phyloP scores from a whole-genome alignment of 768 basidiomycete species.

The Myochromella boudieri region DNA sequence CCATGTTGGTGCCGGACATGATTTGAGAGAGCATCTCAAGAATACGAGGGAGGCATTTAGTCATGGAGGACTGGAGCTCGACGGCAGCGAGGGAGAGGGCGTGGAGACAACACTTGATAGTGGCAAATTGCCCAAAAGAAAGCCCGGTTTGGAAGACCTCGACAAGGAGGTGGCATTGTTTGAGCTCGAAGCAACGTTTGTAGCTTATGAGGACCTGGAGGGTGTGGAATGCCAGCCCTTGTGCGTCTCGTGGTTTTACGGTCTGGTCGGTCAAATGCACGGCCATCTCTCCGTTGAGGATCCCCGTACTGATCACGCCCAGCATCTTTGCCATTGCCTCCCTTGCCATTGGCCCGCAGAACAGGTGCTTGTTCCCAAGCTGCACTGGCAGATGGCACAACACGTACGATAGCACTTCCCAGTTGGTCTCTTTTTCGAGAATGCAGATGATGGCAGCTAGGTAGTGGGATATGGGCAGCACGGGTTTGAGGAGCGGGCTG shows the following conservation, averaged over 20 bases:
- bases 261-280: conserved; percentile 54
- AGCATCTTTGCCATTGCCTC: conserved; percentile 61
- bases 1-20: conserved; percentile 91
- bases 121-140: conserved; percentile 60
- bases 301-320: conserved; percentile 62
- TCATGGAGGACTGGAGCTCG: conserved; percentile 81
- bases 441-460: conserved; percentile 61
- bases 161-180: conserved; percentile 66
- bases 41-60: conserved; percentile 74
- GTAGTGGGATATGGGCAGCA: conserved; percentile 78
- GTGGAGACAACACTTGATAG: conserved; percentile 88
- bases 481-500: conserved; percentile 37
- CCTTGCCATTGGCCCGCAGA: conserved; percentile 86
- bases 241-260: conserved; percentile 76
- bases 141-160: conserved; percentile 72
- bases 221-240: conserved; percentile 85
- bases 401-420: conserved; percentile 93
- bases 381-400: conserved; percentile 90
- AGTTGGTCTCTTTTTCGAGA: conserved; percentile 74
- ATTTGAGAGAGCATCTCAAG: conserved; percentile 88
- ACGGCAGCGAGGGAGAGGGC: conserved; percentile 86
- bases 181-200: conserved; percentile 69
- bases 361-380: conserved; percentile 92
- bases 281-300: conserved; percentile 59
- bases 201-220: conserved; percentile 89